A percentile compares a stretch with the other conserved stretches of the same genome.
These are phyloP conservation scores for Spiromyces aspiralis DNA, from an alignment of 371 early-diverging fungal species.

Conservation along the genomic window DNA sequence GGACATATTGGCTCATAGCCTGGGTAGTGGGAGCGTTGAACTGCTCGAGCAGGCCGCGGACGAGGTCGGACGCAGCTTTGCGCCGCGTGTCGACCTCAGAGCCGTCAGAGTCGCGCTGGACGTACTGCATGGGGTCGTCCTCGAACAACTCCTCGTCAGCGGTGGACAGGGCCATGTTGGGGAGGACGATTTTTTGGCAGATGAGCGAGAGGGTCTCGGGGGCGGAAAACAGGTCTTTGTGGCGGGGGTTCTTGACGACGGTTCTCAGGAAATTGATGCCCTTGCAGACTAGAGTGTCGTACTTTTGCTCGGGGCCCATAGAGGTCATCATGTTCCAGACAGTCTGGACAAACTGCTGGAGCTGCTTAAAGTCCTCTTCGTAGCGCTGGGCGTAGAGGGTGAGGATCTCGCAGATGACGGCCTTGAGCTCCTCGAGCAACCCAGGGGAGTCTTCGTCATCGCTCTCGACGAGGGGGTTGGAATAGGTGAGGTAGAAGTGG, in stretches of 20 bases:
- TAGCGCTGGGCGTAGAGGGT: slow-evolving; percentile 78
- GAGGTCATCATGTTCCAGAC: slow-evolving; percentile 71
- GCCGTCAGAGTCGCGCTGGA: slow-evolving; percentile 78
- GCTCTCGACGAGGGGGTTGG: slow-evolving; percentile 49
- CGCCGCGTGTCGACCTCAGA: slow-evolving; percentile 79
- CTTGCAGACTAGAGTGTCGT: slow-evolving; percentile 69
- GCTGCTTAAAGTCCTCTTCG: slow-evolving; percentile 65
- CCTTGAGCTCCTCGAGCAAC: slow-evolving; percentile 76
- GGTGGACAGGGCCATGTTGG: slow-evolving; percentile 75
- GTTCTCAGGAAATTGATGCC: slow-evolving; percentile 75
- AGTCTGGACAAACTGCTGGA: slow-evolving; percentile 64
- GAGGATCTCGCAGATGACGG: slow-evolving; percentile 75
- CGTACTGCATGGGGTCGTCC: slow-evolving; percentile 89
- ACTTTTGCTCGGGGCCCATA: slow-evolving; percentile 47
- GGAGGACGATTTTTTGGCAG: slow-evolving; percentile 83
- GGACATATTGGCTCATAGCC: slow-evolving; percentile 61
- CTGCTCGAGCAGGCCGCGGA: slow-evolving; percentile 78
- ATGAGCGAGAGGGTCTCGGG: slow-evolving; percentile 52
- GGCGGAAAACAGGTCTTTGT: slow-evolving; percentile 48
- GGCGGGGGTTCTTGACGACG: slow-evolving; percentile 63
- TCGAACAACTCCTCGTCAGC: slow-evolving; percentile 89
- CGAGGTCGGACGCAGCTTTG: slow-evolving; percentile 79
- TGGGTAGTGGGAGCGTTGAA: slow-evolving; percentile 65
- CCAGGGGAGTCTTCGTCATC: slow-evolving; percentile 48
- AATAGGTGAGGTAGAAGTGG: slow-evolving; percentile 67